phyloP scores from a whole-genome alignment of 352 stramenopile genomes.

The Peronospora belbahrii region DNA sequence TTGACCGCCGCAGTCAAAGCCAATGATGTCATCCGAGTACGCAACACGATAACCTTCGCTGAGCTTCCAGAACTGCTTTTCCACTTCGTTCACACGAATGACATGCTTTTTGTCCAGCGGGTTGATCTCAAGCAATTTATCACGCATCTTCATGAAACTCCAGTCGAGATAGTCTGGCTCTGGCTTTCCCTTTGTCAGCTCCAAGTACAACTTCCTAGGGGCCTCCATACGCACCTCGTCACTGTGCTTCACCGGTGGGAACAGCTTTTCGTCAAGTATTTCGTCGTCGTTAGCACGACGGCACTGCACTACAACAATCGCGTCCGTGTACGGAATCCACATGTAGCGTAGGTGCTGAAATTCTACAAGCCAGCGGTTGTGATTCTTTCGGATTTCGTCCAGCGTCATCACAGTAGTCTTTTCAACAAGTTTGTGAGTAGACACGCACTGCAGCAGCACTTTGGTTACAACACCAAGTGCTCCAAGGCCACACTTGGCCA shows the following conservation, averaged over 20 bases:
- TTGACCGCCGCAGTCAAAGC: slow-evolving; percentile 98
- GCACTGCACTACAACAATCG: slow-evolving; percentile 91
- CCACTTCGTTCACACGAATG: slow-evolving; percentile 90
- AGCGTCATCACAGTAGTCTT: slow-evolving; percentile 89
- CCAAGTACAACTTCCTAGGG: slow-evolving; percentile 72
- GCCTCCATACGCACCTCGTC: slow-evolving; percentile 64
- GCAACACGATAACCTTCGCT: slow-evolving; percentile 88
- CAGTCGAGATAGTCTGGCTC: slow-evolving; percentile 65
- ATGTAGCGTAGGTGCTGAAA: slow-evolving; percentile 94
- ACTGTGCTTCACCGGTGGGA: slow-evolving; percentile 36
- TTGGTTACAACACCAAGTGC: slow-evolving; percentile 94
- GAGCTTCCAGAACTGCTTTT: slow-evolving; percentile 94
- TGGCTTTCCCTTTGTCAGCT: slow-evolving; percentile 48
- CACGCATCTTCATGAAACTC: slow-evolving; percentile 79
- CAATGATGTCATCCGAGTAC: slow-evolving; percentile 92
- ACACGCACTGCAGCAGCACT: slow-evolving; percentile 93
- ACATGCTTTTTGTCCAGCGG: slow-evolving; percentile 90
- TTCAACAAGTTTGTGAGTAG: slow-evolving; percentile 90
- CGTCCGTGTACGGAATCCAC: slow-evolving; percentile 98
- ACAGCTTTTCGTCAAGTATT: slow-evolving; percentile 29
- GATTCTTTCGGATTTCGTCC: slow-evolving; percentile 76
- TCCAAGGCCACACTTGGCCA: slow-evolving; percentile 93
- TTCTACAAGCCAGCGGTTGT: slow-evolving; percentile 62
- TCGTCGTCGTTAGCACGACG: slow-evolving; percentile 49
- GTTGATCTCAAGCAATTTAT: slow-evolving; percentile 74